These are phyloP conservation scores for Arthrobotrys sphaeroides DNA, from an alignment of 2,329 filamentous ascomycete genomes.

Conservation along the genomic window DNA sequence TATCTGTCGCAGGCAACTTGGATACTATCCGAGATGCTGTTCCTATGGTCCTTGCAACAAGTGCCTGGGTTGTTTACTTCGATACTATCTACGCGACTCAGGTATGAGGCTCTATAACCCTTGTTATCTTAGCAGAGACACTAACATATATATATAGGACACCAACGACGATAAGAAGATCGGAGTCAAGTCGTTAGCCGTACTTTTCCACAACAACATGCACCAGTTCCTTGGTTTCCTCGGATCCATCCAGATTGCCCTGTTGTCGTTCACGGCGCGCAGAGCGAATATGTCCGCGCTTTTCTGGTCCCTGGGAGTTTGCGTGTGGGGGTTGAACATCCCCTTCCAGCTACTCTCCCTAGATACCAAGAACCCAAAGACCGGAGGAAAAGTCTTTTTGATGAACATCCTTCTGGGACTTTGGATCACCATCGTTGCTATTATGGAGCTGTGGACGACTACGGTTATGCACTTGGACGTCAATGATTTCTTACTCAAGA, in stretches of 20 bases:
- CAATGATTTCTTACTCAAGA: slow-evolving; percentile 12
- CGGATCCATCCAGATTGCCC: slow-evolving; percentile 16
- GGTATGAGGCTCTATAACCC: background rate
- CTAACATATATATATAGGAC: slow-evolving; percentile 9
- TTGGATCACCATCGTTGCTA: slow-evolving; percentile 29
- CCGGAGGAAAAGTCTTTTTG: slow-evolving; percentile 39
- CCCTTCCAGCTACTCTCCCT: slow-evolving; percentile 25
- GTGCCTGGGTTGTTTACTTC: slow-evolving; percentile 34
- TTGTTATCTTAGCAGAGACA: background rate
- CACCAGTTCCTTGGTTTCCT: slow-evolving; percentile 33
- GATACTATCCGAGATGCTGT: slow-evolving; percentile 17
- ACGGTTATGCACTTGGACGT: slow-evolving; percentile 21
- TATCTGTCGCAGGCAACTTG: slow-evolving; percentile 11
- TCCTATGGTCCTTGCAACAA: slow-evolving; percentile 24
- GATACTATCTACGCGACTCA: slow-evolving; percentile 46
- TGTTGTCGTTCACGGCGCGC: slow-evolving; percentile 24
- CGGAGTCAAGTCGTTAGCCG: slow-evolving; percentile 30
- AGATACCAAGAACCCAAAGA: slow-evolving; percentile 30
- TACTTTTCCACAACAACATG: slow-evolving; percentile 25
- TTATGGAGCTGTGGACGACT: slow-evolving; percentile 28
- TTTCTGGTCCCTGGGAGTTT: slow-evolving; percentile 30
- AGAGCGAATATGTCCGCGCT: slow-evolving; percentile 24
- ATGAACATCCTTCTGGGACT: slow-evolving; percentile 36
- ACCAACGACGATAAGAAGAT: slow-evolving; percentile 39
- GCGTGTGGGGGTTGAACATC: slow-evolving; percentile 32